Evolutionary conservation across 805 yeast species (phyloP), one percentile per base, ranked within the genome.

Genomic region (Cyberlindnera saturnus): DNA sequence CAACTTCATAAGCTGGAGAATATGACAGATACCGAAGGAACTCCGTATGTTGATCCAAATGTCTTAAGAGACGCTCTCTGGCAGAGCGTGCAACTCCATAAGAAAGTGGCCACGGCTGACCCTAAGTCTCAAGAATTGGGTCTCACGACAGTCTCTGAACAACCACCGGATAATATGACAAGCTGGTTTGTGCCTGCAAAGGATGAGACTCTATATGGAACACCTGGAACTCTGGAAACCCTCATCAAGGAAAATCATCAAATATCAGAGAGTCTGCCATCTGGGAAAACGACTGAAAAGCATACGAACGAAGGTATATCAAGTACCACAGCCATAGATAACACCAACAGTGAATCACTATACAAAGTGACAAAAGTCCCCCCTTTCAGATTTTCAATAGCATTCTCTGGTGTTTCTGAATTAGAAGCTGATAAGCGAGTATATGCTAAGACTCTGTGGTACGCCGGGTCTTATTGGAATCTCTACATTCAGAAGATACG

Each of bases 391-490:
- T 75, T 76, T 51, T 71, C 79, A 0, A 67, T 75, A 39, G 73
- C 77, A 4, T 77, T 77, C 56, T 65, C 71, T 8, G 67, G 73
- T 41, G 68, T 77, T 3, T 67, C 74, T 3, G 67, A 66, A 11
- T 59, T 77, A 15, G 57, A 63, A 14, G 64, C 71, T 1, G 75
- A 69, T 15, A 71, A 67, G 50, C 59, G 81, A 34, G 72, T 73
- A 1, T 76, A 76, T 49, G 72, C 76, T 9, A 68, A 70, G 45
- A 69, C 78, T 0, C 62, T 74, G 30, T 76, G 81, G 79, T 76
- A 75, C 51, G 79, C 80, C n/a, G 82, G 82, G 0, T 74, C 81
- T 10, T 74, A 70, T 50, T 77, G 82, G 82, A 75, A 74, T 48
- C 56, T 77, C 8, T 77, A 77, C 52, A 60, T 75, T 29, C 81